Evolutionary conservation across 1,284 basidiomycete species (phyloP).

Genomic region (Fomitopsis pinicola): DNA sequence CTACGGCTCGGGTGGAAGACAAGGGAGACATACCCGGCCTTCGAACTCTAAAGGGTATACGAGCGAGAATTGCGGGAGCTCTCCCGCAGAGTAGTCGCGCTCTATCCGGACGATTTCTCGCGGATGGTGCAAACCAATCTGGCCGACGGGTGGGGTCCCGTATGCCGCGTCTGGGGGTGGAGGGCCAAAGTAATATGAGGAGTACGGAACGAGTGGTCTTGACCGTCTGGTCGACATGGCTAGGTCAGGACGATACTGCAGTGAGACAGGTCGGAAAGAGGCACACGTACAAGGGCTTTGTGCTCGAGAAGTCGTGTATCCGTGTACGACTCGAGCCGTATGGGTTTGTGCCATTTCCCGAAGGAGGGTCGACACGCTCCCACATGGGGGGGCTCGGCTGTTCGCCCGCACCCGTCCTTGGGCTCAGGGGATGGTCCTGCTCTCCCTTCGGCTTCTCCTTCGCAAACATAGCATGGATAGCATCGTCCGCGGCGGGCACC

Average conservation of each 20-base stretch:
- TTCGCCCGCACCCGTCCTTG: slow-evolving; percentile 15
- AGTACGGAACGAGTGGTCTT: slow-evolving; percentile 61
- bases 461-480: slow-evolving; percentile 6
- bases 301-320: slow-evolving; percentile 16
- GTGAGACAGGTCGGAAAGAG: not conserved
- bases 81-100: slow-evolving; percentile 78
- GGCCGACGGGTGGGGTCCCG: slow-evolving; percentile 71
- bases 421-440: slow-evolving; percentile 26
- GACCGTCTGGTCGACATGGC: slow-evolving; percentile 13
- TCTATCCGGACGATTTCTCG: slow-evolving; percentile 81
- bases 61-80: slow-evolving; percentile 75
- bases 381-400: slow-evolving; percentile 53
- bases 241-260: not conserved
- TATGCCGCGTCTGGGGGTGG: slow-evolving; percentile 70
- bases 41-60: slow-evolving; percentile 82
- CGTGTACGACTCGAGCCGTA: slow-evolving; percentile 14
- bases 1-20: not conserved
- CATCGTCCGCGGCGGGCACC: slow-evolving; percentile 1
- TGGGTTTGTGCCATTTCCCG: slow-evolving; percentile 9
- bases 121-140: slow-evolving; percentile 79
- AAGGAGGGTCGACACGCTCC: slow-evolving; percentile 35
- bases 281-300: slow-evolving; percentile 13
- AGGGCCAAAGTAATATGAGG: slow-evolving; percentile 80
- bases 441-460: slow-evolving; percentile 8
- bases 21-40: slow-evolving; percentile 59